Evolutionary conservation across 75 land plant species (phyloP), one percentile per base, ranked within the genome.

Genomic region (Cupressus sempervirens): DNA sequence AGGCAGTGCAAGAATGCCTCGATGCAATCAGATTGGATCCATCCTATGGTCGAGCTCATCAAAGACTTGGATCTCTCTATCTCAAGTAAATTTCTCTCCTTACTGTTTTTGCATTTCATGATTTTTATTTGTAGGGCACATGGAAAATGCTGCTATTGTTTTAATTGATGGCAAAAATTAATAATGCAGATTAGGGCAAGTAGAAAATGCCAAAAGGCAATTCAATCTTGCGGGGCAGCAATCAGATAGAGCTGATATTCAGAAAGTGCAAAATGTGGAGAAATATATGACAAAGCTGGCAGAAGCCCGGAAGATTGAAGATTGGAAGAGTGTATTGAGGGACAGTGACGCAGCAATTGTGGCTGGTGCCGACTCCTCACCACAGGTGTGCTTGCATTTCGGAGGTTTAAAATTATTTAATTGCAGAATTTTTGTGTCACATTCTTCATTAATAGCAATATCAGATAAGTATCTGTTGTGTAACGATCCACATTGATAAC

Each of bases 21-120:
- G 92, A 96, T 83, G 96, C 96, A 0, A 86, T 96, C 62, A 87
- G 84, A 76, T 85, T 93, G 65, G 93, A 96, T 92, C 91, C 98
- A 11, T 72, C 84, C 18, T 93, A 90, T 84, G 48, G 38, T 45
- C 85, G 93, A 26, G 96, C 96, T 34, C 98, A 94, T 67, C 93
- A 91, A 13, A 75, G 93, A 13, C 90, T 95, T 29, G 98, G 84
- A 6, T 87, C 91, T 14, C 86, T 96, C 40, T 83, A 86, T 77
- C 43, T 90, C 88, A 56, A 87, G 48, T 50, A 87, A 29, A 45
- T 82, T 46, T 67, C 9, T 43, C 80, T 20, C 30, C 75, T 81
- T 77, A 34, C 41, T 30, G 26, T 48, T 23, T n/a, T 85, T 4
- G 29, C 26, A 83, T 23, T 16, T 54, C 35, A 15, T 16, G 3